Conservation (phyloP, 176 grass and related monocot species). For the Carex myosuroides region DNA sequence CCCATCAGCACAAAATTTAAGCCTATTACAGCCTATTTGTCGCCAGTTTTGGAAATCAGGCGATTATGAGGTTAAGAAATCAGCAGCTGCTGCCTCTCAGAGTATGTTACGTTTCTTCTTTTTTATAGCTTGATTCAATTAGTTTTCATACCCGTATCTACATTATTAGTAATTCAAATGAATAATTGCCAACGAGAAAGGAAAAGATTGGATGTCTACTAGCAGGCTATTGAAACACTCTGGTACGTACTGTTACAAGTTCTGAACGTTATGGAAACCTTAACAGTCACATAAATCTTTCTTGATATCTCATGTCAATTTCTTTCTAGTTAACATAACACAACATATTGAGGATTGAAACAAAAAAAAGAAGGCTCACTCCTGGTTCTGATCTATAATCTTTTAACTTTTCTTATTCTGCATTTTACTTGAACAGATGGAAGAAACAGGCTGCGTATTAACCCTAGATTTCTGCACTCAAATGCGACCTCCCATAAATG, state of each 20-base stretch:
- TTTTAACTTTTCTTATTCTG: constrained; percentile 2
- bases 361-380: not conserved
- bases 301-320: not conserved
- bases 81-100: constrained; percentile 35
- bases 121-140: constrained; percentile 14
- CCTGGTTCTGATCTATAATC: not conserved
- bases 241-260: not conserved
- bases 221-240: constrained; percentile 5
- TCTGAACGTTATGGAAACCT: not conserved
- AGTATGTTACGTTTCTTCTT: constrained; percentile 25
- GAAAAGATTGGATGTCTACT: constrained; percentile 15
- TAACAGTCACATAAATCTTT: not conserved
- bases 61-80: constrained; percentile 67
- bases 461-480: constrained; percentile 46
- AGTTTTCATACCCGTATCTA: not conserved
- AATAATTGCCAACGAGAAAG: too few relatives aligned
- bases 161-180: not conserved
- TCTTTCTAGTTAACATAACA: not conserved
- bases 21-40: constrained; percentile 39
- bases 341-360: not conserved
- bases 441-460: constrained; percentile 36
- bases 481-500: constrained; percentile 57
- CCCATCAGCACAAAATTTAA: constrained; percentile 1
- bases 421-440: constrained; percentile 27
- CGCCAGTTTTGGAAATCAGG: constrained; percentile 98